Evolutionary conservation across 2,329 filamentous ascomycete genomes (phyloP).

Genomic region (Pseudocercospora musae): DNA sequence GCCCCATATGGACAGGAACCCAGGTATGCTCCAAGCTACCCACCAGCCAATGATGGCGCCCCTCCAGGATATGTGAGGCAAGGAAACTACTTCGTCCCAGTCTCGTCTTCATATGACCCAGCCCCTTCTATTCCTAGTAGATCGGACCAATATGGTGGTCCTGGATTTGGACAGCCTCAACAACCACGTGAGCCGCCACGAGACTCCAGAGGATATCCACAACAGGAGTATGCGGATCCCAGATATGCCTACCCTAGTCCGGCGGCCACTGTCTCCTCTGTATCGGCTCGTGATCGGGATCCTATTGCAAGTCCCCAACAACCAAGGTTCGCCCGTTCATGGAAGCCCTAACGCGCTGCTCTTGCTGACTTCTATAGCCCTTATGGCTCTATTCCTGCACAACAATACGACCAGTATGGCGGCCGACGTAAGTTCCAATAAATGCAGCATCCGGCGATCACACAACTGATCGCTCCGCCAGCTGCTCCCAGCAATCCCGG

Average conservation of each 20-base stretch:
- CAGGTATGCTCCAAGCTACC: constrained; percentile 31
- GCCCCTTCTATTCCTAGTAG: constrained; percentile 25
- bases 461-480: constrained; percentile 28
- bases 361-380: constrained; percentile 30
- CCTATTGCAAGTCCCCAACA: constrained; percentile 28
- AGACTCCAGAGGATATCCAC: constrained; percentile 28
- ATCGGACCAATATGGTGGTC: constrained; percentile 27
- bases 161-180: constrained; percentile 23
- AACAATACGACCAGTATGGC: constrained; percentile 31
- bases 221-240: constrained; percentile 32
- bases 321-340: constrained; percentile 32
- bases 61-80: constrained; percentile 35
- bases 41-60: constrained; percentile 29
- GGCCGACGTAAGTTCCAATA: constrained; percentile 35
- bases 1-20: constrained; percentile 31
- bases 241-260: constrained; percentile 37
- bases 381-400: constrained; percentile 27
- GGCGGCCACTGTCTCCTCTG: constrained; percentile 32
- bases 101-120: constrained; percentile 28
- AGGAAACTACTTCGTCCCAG: constrained; percentile 35
- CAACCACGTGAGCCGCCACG: constrained; percentile 25
- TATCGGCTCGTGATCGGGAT: constrained; percentile 25
- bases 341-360: constrained; percentile 3
- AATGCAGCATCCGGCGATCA: constrained; percentile 8
- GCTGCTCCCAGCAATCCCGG: constrained; percentile 23